Evolutionary conservation across 495 filamentous ascomycete species (phyloP), one percentile per base, ranked within the genome.

Genomic region (Hypoxylon fuscum): DNA sequence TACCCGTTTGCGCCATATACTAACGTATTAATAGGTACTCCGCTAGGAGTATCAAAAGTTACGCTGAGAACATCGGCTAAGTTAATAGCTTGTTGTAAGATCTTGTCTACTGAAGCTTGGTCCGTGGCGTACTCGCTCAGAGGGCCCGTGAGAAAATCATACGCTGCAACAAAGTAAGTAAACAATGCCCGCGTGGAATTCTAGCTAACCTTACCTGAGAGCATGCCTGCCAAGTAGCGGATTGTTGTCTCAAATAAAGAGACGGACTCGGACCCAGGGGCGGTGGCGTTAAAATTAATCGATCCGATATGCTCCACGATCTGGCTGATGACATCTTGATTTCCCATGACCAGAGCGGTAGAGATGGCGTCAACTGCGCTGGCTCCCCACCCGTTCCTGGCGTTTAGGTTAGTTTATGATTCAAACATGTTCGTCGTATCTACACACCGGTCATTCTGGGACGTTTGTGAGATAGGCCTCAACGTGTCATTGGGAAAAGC

Each of bases 211-310:
- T 64, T 63, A 82, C 81, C 78, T 7, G 92, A 90, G 37, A 96
- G 62, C 62, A 96, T 78, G 14, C 92, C 92, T 12, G 80, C 92
- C 2, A 96, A 76, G 63, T 96, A 96, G 3, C 92, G 88, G 66
- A 96, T 96, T 2, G 91, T 96, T 2, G 92, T 96, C 74, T 96
- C 92, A 57, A 96, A 96, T 23, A 96, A 75, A 53, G 88, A 92
- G 59, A 96, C 85, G 11, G 76, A 76, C 5, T 72, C 73, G 1
- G 68, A 53, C n/a, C 55, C 69, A 0, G 35, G 27, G 9, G 61
- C 62, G 3, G 89, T 88, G 14, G 74, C 77, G 46, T 81, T 81
- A 60, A 90, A 96, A 74, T 96, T 78, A 61, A 96, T 85, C 0
- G 71, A 79, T 0, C 82, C 76, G 38, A 96, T 82, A 70, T 85